Conservation (phyloP, 306 rosid genomes). For the Astragalus membranaceus region DNA sequence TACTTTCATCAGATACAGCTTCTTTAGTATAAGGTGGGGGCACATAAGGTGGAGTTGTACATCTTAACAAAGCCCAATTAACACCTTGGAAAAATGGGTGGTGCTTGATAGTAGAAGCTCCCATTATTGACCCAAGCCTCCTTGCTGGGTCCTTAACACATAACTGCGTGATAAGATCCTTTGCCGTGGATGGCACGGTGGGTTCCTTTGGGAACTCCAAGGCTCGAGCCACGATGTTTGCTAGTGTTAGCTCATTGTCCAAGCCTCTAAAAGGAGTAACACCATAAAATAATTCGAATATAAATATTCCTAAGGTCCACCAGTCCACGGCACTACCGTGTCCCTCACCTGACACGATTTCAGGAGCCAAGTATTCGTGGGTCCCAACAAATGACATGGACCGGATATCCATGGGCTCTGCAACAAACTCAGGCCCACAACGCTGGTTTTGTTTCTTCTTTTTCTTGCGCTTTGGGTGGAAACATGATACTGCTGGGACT, state of each 20-base stretch:
- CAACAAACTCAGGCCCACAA: slow-evolving; percentile 45
- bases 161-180: slow-evolving; percentile 47
- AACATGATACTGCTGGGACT: slow-evolving; percentile 52
- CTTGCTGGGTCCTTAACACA: slow-evolving; percentile 45
- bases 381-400: slow-evolving; percentile 62
- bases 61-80: slow-evolving; percentile 54
- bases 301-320: slow-evolving; percentile 58
- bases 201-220: slow-evolving; percentile 59
- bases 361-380: slow-evolving; percentile 65
- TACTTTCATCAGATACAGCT: slow-evolving; percentile 43
- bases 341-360: slow-evolving; percentile 51
- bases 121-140: slow-evolving; percentile 44
- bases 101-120: slow-evolving; percentile 44
- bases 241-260: slow-evolving; percentile 47
- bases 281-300: slow-evolving; percentile 47
- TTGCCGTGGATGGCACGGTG: slow-evolving; percentile 40
- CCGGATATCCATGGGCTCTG: slow-evolving; percentile 47
- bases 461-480: slow-evolving; percentile 47
- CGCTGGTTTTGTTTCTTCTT: slow-evolving; percentile 45
- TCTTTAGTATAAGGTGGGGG: slow-evolving; percentile 53
- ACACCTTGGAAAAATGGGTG: slow-evolving; percentile 46
- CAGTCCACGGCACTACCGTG: slow-evolving; percentile 58
- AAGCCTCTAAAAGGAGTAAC: slow-evolving; percentile 46
- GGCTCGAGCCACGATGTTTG: slow-evolving; percentile 59
- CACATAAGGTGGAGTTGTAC: slow-evolving; percentile 43